Evolutionary conservation across 1,284 basidiomycete genomes (phyloP).

Genomic region (Puccinia triticina): DNA sequence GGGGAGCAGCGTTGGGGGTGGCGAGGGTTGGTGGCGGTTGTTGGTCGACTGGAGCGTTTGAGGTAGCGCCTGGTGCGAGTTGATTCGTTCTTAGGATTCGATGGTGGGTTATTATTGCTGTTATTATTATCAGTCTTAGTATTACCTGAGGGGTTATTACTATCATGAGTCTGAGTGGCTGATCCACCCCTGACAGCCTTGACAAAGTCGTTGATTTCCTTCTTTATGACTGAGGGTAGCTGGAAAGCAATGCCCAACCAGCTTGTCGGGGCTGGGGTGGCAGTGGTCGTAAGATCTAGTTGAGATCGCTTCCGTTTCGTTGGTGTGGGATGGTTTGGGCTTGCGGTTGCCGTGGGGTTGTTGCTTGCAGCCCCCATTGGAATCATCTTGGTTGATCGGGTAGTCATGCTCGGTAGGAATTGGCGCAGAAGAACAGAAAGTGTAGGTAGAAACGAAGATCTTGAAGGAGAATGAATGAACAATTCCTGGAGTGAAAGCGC

Average conservation of each 20-base stretch:
- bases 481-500: conserved; percentile 16
- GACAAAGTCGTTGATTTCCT: conserved; percentile 50
- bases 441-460: conserved; percentile 4
- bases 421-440: conserved; percentile 12
- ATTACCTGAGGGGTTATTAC: conserved; percentile 3
- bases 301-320: conserved; percentile 43
- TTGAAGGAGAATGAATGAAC: conserved; percentile 31
- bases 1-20: conserved; percentile 2
- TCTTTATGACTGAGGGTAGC: conserved; percentile 49
- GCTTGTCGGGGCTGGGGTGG: conserved; percentile 2
- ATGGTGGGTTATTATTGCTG: not conserved
- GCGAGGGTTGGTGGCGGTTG: conserved; percentile 5
- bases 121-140: too few species aligned
- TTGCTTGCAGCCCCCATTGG: not conserved
- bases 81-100: conserved; percentile 6
- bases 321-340: conserved; percentile 21
- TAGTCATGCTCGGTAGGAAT: conserved; percentile 36
- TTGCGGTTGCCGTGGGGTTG: not conserved
- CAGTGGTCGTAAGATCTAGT: conserved; percentile 1
- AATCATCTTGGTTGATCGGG: conserved; percentile 33
- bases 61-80: conserved; percentile 6
- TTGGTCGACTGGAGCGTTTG: conserved; percentile 31
- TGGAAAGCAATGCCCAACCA: conserved; percentile 50
- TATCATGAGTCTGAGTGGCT: not conserved
- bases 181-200: conserved; percentile 44